A percentile compares a stretch with the other conserved stretches of the same genome.
These are phyloP conservation scores for Ophiostoma fasciatum DNA, from an alignment of 2,329 filamentous ascomycete species.

Conservation along the genomic window DNA sequence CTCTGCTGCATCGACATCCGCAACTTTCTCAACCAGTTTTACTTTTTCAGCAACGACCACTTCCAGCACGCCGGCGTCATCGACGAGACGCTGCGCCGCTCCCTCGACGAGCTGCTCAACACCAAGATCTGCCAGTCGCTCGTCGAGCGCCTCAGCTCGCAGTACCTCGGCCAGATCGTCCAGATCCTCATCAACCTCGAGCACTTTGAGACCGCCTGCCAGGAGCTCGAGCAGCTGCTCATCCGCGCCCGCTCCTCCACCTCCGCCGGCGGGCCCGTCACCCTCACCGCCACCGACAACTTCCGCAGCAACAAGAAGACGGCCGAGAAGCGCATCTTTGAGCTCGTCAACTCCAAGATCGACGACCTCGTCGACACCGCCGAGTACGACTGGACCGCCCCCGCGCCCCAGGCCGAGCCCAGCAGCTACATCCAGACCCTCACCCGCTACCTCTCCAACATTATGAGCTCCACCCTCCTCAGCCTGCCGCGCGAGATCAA, in stretches of 20 bases:
- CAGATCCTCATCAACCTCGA: constrained; percentile 97
- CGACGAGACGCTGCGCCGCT: constrained; percentile 77
- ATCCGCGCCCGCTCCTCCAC: constrained; percentile 72
- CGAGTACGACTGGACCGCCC: constrained; percentile 58
- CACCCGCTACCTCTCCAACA: constrained; percentile 83
- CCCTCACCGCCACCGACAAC: constrained; percentile 67
- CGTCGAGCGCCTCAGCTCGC: constrained; percentile 74
- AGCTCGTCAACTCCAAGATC: constrained; percentile 96
- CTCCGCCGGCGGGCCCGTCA: constrained; percentile 65
- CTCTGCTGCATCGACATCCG: constrained; percentile 96
- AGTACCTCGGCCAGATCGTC: constrained; percentile 94
- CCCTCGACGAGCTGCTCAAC: constrained; percentile 86
- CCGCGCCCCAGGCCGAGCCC: constrained; percentile 51
- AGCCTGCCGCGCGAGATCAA: constrained; percentile 94
- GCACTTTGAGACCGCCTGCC: constrained; percentile 88
- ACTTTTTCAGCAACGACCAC: constrained; percentile 92
- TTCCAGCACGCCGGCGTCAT: constrained; percentile 84
- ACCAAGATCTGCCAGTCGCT: constrained; percentile 83
- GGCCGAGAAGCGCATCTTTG: constrained; percentile 94
- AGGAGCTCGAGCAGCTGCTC: constrained; percentile 74
- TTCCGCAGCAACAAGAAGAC: constrained; percentile 88
- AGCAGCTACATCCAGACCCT: constrained; percentile 93
- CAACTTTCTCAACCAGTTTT: constrained; percentile 96
- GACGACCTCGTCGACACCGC: constrained; percentile 94
- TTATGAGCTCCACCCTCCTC: constrained; percentile 88